A percentile compares a stretch with the other conserved stretches of the same genome.
Conservation (phyloP, 768 basidiomycete genomes). For the Porpolomopsis calyptriformis region DNA sequence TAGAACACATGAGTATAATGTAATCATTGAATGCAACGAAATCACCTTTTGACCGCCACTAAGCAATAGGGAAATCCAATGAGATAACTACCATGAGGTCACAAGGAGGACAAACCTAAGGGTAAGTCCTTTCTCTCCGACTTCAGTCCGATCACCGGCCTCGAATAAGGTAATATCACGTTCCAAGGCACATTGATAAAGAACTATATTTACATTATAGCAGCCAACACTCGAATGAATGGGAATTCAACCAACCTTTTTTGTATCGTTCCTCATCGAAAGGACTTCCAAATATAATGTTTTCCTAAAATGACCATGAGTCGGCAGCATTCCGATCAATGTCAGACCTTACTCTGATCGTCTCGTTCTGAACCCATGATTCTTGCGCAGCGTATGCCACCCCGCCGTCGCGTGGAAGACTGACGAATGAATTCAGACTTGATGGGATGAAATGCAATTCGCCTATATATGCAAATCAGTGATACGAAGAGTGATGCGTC, state of each 20-base stretch:
- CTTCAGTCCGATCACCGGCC: constrained; percentile 59
- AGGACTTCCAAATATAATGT: constrained; percentile 70
- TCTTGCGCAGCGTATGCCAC: constrained; percentile 79
- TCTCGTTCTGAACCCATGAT: constrained; percentile 78
- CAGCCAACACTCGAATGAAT: background rate
- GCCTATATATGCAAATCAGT: constrained; percentile 19
- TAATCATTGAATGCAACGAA: background rate
- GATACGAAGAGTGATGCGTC: background rate
- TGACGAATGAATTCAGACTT: constrained; percentile 49
- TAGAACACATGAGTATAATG: constrained; percentile 22
- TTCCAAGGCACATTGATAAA: constrained; percentile 65
- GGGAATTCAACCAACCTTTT: constrained; percentile 23
- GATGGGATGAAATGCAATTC: constrained; percentile 58
- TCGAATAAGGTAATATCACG: constrained; percentile 60
- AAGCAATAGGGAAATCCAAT: background rate
- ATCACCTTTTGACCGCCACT: constrained; percentile 37
- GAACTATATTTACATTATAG: constrained; percentile 25
- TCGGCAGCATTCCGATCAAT: too few relatives aligned
- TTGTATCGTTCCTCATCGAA: constrained; percentile 73
- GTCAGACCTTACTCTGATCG: constrained; percentile 38
- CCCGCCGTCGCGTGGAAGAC: constrained; percentile 59
- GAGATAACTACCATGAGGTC: background rate
- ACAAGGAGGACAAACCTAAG: constrained; percentile 20
- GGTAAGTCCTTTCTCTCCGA: constrained; percentile 62
- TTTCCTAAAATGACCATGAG: constrained; percentile 34